Conservation (phyloP, 768 basidiomycete species). For the Boletus tomentosulus region DNA sequence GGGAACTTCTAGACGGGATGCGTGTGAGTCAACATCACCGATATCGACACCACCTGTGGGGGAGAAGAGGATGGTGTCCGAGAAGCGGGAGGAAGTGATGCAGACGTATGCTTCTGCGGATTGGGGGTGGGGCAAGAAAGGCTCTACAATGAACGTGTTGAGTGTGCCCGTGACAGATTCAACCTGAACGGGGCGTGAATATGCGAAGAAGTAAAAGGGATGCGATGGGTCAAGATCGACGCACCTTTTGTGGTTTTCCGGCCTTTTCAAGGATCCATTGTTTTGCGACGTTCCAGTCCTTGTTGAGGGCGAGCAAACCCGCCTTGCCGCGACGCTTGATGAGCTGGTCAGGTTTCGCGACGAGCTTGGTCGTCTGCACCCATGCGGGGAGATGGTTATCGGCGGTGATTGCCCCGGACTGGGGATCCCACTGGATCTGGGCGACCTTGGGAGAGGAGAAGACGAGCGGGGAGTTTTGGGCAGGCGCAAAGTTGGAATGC, state of each 20-base stretch:
- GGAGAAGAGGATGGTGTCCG: slow-evolving; percentile 96
- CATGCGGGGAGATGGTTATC: slow-evolving; percentile 66
- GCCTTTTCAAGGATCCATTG: slow-evolving; percentile 85
- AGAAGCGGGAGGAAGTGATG: slow-evolving; percentile 92
- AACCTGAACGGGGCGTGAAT: slow-evolving; percentile 48
- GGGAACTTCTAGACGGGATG: slow-evolving; percentile 80
- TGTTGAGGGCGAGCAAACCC: slow-evolving; percentile 92
- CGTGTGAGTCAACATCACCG: slow-evolving; percentile 97
- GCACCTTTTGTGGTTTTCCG: slow-evolving; percentile 83
- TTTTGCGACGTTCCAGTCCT: slow-evolving; percentile 83
- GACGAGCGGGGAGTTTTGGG: slow-evolving; percentile 38
- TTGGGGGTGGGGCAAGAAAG: slow-evolving; percentile 94
- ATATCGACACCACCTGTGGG: slow-evolving; percentile 99
- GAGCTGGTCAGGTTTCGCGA: slow-evolving; percentile 96
- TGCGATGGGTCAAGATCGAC: slow-evolving; percentile 9
- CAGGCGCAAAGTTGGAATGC: slow-evolving; percentile 52
- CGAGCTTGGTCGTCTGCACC: slow-evolving; percentile 84
- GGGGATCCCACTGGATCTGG: slow-evolving; percentile 82
- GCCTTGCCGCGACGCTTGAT: slow-evolving; percentile 99
- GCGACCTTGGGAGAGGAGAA: slow-evolving; percentile 77
- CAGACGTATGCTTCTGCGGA: slow-evolving; percentile 98
- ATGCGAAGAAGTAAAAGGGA: slow-evolving; percentile 8
- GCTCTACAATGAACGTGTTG: slow-evolving; percentile 97
- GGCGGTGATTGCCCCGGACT: slow-evolving; percentile 55
- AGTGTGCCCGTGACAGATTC: slow-evolving; percentile 93